Evolutionary conservation across 1,139 yeast species (phyloP).

Genomic region (Hyphopichia wangnamkhiaoensis): DNA sequence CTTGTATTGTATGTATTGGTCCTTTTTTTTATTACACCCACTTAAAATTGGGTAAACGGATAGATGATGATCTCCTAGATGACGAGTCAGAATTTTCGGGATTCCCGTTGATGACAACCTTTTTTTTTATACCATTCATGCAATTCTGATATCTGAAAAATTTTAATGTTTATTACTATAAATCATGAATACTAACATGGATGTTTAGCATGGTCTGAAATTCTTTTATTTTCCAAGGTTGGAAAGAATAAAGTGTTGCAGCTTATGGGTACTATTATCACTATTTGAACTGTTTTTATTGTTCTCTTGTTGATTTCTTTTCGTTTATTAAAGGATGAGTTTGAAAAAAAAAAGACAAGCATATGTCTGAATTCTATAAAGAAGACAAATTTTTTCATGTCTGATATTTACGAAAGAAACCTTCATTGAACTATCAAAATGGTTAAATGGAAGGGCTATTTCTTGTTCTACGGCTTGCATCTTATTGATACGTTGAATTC

Average conservation of each 20-base stretch:
- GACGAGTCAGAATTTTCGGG: conserved; percentile 98
- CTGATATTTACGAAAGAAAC: conserved; percentile 45
- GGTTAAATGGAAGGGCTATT: too few relatives aligned
- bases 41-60: too few relatives aligned
- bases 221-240: conserved; percentile 1
- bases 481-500: conserved; percentile 5
- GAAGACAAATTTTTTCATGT: conserved; percentile 67
- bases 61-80: conserved; percentile 79
- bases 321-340: conserved; percentile 59
- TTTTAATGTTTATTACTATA: not conserved
- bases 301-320: too few relatives aligned
- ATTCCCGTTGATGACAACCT: conserved; percentile 90
- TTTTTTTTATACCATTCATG: conserved; percentile 92
- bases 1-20: conserved; percentile 3
- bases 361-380: conserved; percentile 84
- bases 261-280: conserved; percentile 11
- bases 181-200: conserved; percentile 16
- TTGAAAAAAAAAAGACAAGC: conserved; percentile 85
- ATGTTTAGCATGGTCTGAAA: conserved; percentile 1
- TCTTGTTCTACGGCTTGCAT: too few relatives aligned
- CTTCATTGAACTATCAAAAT: too few relatives aligned
- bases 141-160: conserved; percentile 62
- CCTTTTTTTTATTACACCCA: too few relatives aligned
- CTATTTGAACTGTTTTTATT: conserved; percentile 2
- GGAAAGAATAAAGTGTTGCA: conserved; percentile 1